Conservation (phyloP, 495 filamentous ascomycete genomes). For the Hyaloscypha hepaticicola region DNA sequence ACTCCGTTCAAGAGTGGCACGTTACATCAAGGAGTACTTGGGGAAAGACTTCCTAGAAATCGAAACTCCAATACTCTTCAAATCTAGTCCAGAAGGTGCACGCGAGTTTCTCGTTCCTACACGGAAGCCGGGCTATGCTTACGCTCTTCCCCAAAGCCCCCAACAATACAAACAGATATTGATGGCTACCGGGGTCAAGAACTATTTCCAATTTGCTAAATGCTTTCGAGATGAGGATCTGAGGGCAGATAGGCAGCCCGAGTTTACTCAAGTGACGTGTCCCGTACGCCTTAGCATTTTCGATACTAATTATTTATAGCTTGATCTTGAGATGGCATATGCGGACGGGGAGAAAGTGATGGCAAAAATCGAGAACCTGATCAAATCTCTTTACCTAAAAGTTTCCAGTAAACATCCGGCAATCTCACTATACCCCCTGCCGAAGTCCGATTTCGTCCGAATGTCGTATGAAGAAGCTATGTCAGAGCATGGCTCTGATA, state of each 20-base stretch:
- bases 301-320: constrained; percentile 41
- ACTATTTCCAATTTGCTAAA: constrained; percentile 88
- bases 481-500: constrained; percentile 80
- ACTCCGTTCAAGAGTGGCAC: constrained; percentile 54
- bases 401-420: too few relatives aligned
- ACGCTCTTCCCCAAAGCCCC: constrained; percentile 92
- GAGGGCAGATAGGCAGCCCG: constrained; percentile 89
- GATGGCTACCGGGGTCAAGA: constrained; percentile 81
- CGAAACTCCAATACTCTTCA: constrained; percentile 93
- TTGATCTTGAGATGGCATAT: constrained; percentile 93
- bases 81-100: constrained; percentile 95
- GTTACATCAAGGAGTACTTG: constrained; percentile 53
- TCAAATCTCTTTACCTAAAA: constrained; percentile 55
- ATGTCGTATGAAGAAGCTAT: constrained; percentile 79
- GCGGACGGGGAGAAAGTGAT: constrained; percentile 73
- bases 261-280: constrained; percentile 81
- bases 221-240: constrained; percentile 97
- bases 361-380: constrained; percentile 60
- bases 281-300: neutral
- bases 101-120: constrained; percentile 96
- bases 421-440: constrained; percentile 27
- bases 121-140: constrained; percentile 65
- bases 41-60: constrained; percentile 66
- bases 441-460: constrained; percentile 46
- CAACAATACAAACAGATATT: constrained; percentile 99